Evolutionary conservation across 177 flowering plant genomes (phyloP).

Genomic region (Tripterygium wilfordii): DNA sequence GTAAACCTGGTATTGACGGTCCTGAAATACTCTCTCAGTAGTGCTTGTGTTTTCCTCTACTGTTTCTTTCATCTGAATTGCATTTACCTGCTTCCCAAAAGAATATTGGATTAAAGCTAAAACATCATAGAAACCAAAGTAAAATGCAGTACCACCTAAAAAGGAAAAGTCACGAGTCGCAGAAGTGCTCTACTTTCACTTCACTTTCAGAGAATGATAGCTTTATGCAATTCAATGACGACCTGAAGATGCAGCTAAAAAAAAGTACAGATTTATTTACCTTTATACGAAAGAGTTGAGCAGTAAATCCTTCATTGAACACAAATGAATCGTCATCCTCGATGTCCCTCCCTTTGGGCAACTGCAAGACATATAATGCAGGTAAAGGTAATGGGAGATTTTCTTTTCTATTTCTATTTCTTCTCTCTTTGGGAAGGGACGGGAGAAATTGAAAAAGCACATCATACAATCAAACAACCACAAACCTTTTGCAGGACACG

Average conservation of each 20-base stretch:
- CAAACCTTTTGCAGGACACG: slow-evolving; percentile 91
- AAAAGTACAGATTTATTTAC: slow-evolving; percentile 32
- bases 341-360: slow-evolving; percentile 93
- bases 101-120: background rate
- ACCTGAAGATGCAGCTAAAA: too few species aligned
- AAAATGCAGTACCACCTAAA: background rate
- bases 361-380: slow-evolving; percentile 41
- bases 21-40: slow-evolving; percentile 95
- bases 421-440: too few species aligned
- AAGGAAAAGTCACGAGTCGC: too few species aligned
- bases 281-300: slow-evolving; percentile 97
- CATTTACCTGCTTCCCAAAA: slow-evolving; percentile 70
- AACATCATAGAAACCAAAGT: background rate
- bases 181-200: too few species aligned
- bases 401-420: too few species aligned
- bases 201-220: too few species aligned
- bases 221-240: too few species aligned
- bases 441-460: too few species aligned
- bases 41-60: slow-evolving; percentile 98
- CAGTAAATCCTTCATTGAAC: slow-evolving; percentile 88
- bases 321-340: slow-evolving; percentile 78
- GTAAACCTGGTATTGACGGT: slow-evolving; percentile 95
- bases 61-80: slow-evolving; percentile 99
- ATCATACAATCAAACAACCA: too few species aligned
- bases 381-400: too few species aligned